Evolutionary conservation across 208 protist species (phyloP).

Genomic region (Balamuthia mandrillaris): DNA sequence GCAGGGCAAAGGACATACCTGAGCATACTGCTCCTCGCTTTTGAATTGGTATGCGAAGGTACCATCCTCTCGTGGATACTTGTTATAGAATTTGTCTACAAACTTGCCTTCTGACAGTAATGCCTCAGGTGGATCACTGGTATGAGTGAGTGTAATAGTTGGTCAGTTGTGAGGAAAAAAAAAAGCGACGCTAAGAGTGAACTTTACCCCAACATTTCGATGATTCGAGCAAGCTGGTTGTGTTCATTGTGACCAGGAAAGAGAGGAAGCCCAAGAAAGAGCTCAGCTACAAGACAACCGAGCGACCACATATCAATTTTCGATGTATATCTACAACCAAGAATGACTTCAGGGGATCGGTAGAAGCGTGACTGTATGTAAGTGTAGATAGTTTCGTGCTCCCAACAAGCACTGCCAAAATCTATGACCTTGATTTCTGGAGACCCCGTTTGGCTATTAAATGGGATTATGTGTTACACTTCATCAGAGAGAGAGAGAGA

Average conservation of each 20-base stretch:
- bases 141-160: not conserved
- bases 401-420: constrained; percentile 92
- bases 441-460: constrained; percentile 60
- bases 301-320: constrained; percentile 90
- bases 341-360: constrained; percentile 92
- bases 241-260: constrained; percentile 40
- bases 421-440: constrained; percentile 92
- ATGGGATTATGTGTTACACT: not conserved
- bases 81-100: not conserved
- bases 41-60: not conserved
- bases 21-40: constrained; percentile 33
- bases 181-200: not conserved
- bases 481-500: not conserved
- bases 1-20: not conserved
- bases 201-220: constrained; percentile 45
- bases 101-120: not conserved
- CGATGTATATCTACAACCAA: constrained; percentile 64
- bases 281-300: constrained; percentile 92
- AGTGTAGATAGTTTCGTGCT: constrained; percentile 79
- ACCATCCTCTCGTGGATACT: not conserved
- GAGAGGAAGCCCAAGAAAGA: constrained; percentile 25
- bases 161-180: not conserved
- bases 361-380: constrained; percentile 96
- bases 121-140: not conserved
- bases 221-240: constrained; percentile 35